Base-by-base conservation (phyloP, 2,329 filamentous ascomycete species). In the Alternaria panax region DNA sequence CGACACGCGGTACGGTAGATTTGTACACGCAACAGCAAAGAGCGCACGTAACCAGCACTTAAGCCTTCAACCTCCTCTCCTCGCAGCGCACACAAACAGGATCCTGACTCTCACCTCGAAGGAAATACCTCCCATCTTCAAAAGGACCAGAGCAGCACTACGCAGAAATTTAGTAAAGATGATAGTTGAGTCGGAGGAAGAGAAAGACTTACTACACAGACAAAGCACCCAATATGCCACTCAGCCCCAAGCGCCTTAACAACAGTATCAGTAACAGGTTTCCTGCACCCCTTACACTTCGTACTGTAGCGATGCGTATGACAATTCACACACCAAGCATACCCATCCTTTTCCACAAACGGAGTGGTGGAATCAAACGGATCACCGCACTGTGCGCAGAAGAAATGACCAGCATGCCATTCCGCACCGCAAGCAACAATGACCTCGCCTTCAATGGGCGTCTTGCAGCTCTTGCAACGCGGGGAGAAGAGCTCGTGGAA, bases 391-490 rank as follows among this genome's bases (percentile, higher is more conserved):
- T 99, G 93, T 41, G 95, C 95, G 75, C 95, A 99, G 85, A 99
- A 99, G 82, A 99, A 99, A 80, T 99, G 95, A 0, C 95, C 95
- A 53, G 92, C 91, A 78, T 99, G 95, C 92, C 92, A 99, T 80
- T 97, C 93, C n/a, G 90, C 87, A 1, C 95, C 95, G 57, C 96
- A 92, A 1, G 95, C 95, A 14, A 97, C 90, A 30, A 97, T 89
- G 67, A 98, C 92, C 79, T 98, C 93, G 41, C 93, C 93, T 68
- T 98, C 89, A 72, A 99, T 99, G 4, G 95, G 94, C 7, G 95
- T 99, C 77, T 91, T 93, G 86, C 95, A 99, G 77, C 92, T 93
- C 80, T 95, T 95, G 85, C 95, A 99, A 41, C 92, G 88, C 5
- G 95, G 95, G 30, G 91, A 93, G 79, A 92, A 99, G 54, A 91